Percentiles rank a stretch among this genome's conserved stretches.
These are phyloP conservation scores for Cyberlindnera bimundalis DNA, from an alignment of 805 yeast species.

Conservation along the genomic window DNA sequence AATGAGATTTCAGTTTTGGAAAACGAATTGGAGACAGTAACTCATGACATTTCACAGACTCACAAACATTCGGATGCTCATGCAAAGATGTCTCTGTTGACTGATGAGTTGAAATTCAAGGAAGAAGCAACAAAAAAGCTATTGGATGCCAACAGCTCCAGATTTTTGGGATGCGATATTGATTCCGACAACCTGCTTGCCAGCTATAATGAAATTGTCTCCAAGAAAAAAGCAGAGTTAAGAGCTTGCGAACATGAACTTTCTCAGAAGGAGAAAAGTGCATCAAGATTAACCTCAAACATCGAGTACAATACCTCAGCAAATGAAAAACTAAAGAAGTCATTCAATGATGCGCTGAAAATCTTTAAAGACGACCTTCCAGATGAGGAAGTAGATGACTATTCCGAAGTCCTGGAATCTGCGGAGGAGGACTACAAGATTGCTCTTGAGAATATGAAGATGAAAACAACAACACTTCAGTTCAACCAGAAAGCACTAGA, in stretches of 20 bases:
- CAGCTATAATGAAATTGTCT: conserved; percentile 4
- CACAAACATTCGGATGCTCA: conserved; percentile 57
- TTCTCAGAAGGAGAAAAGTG: conserved; percentile 4
- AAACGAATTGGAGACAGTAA: conserved; percentile 48
- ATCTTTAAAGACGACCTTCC: conserved; percentile 23
- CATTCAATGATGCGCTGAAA: conserved; percentile 10
- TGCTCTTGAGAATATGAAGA: conserved; percentile 63
- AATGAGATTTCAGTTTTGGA: conserved; percentile 36
- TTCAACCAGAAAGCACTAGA: conserved; percentile 70
- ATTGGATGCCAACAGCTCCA: conserved; percentile 26
- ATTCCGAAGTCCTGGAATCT: conserved; percentile 46
- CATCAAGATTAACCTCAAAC: conserved; percentile 14
- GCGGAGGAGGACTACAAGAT: conserved; percentile 60
- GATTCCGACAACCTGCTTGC: conserved; percentile 17
- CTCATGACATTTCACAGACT: conserved; percentile 45
- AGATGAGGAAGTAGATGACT: conserved; percentile 43
- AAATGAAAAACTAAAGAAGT: conserved; percentile 7
- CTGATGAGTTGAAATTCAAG: conserved; percentile 37
- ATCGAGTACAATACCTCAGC: conserved; percentile 16
- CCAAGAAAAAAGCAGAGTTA: conserved; percentile 4
- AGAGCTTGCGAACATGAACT: conserved; percentile 8
- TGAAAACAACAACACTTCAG: conserved; percentile 62
- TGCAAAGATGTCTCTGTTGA: conserved; percentile 48
- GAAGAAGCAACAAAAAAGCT: conserved; percentile 30
- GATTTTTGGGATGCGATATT: conserved; percentile 14